Percentiles rank a stretch among this genome's conserved stretches.
Evolutionary conservation across 2,329 filamentous ascomycete genomes (phyloP).

Genomic region (Hortaea werneckii): DNA sequence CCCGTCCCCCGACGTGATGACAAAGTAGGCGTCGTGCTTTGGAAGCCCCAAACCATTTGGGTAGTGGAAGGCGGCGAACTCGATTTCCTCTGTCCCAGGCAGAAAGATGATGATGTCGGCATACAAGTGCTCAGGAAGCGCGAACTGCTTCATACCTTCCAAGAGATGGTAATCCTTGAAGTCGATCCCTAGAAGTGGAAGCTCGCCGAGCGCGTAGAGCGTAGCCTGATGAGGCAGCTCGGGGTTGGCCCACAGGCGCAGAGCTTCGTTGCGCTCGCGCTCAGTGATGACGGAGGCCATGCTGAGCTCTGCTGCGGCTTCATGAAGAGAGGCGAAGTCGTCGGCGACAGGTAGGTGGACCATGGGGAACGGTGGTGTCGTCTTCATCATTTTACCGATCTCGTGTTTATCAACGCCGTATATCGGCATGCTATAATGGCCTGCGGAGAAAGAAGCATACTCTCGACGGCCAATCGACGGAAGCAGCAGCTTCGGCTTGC

Average conservation of each 20-base stretch:
- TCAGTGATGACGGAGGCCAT: conserved; percentile 2
- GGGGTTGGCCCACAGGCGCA: conserved; percentile 2
- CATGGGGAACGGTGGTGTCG: conserved; percentile 4
- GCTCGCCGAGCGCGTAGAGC: conserved; percentile 1
- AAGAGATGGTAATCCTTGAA: too few species aligned
- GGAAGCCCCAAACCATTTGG: conserved; percentile 5
- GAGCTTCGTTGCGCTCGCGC: conserved; percentile 4
- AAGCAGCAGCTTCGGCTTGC: conserved; percentile 1
- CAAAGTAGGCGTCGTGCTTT: conserved; percentile 9
- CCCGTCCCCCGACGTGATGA: conserved; percentile 1
- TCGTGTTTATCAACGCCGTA: background rate
- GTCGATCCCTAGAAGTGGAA: conserved; percentile 7
- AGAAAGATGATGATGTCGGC: background rate
- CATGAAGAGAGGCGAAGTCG: conserved; percentile 8
- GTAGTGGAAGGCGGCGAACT: conserved; percentile 1
- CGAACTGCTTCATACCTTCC: background rate
- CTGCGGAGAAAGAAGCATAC: conserved; percentile 4
- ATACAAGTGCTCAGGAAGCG: conserved; percentile 3
- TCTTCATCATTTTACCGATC: background rate
- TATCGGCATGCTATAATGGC: too few species aligned
- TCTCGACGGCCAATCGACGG: conserved; percentile 5
- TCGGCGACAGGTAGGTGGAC: conserved; percentile 6
- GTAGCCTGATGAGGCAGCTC: conserved; percentile 1
- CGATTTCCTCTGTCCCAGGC: background rate
- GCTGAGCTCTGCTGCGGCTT: conserved; percentile 8